phyloP scores from a whole-genome alignment of 225 moss, liverwort and hornwort species.

The Physcomitrellopsis africana region DNA sequence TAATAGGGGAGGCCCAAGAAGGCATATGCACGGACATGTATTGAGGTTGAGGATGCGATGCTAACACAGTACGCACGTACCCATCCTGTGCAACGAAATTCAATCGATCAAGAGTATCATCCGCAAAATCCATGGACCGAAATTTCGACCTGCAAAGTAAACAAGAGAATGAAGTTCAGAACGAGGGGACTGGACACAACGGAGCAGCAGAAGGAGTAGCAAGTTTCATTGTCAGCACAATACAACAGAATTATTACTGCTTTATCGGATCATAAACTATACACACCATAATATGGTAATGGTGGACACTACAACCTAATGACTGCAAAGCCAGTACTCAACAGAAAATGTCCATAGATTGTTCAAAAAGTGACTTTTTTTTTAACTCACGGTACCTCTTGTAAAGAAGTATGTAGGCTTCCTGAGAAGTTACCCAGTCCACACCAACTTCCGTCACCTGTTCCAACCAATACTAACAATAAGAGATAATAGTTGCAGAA shows the following conservation, averaged over 20 bases:
- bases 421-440: conserved; percentile 75
- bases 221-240: background rate
- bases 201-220: background rate
- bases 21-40: conserved; percentile 38
- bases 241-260: background rate
- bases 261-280: background rate
- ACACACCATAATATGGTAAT: background rate
- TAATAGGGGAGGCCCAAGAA: conserved; percentile 34
- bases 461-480: conserved; percentile 28
- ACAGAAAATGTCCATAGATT: conserved; percentile 10
- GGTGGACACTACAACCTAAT: conserved; percentile 2
- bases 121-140: conserved; percentile 51
- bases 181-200: background rate
- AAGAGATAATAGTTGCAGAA: conserved; percentile 17
- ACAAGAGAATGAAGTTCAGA: conserved; percentile 23
- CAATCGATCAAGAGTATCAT: conserved; percentile 37
- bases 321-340: background rate
- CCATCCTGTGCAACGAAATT: conserved; percentile 39
- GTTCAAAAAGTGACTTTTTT: conserved; percentile 8
- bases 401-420: conserved; percentile 90
- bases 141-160: conserved; percentile 59
- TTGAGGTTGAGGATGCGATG: conserved; percentile 36
- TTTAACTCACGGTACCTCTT: conserved; percentile 54
- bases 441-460: conserved; percentile 89
- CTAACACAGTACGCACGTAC: conserved; percentile 29